phyloP scores from a whole-genome alignment of 345 rosid genomes.

The Garcia nutans region DNA sequence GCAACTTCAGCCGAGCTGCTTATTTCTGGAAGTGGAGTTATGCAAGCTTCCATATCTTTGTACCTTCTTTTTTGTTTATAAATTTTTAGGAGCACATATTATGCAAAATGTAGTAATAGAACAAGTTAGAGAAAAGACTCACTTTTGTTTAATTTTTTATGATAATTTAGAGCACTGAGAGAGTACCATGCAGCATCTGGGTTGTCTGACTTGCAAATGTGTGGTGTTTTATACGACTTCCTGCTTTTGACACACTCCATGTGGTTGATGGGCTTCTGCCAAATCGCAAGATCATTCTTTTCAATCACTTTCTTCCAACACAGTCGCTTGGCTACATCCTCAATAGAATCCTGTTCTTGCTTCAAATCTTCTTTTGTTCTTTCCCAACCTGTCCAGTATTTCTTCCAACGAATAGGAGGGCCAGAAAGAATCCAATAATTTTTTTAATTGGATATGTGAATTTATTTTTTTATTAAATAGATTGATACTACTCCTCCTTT shows the following conservation, averaged over 20 bases:
- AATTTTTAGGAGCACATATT: neutral
- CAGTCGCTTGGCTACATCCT: slow-evolving; percentile 65
- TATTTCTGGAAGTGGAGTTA: slow-evolving; percentile 77
- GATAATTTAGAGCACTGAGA: neutral
- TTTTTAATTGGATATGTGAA: too few species aligned
- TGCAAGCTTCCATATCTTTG: slow-evolving; percentile 71
- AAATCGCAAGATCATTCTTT: slow-evolving; percentile 65
- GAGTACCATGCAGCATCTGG: slow-evolving; percentile 75
- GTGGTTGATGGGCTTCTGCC: slow-evolving; percentile 91
- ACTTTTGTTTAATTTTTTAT: neutral
- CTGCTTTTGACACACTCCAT: slow-evolving; percentile 58
- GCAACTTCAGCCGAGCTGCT: slow-evolving; percentile 66
- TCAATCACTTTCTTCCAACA: slow-evolving; percentile 94
- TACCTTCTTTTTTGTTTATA: slow-evolving; percentile 40
- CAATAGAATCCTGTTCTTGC: slow-evolving; percentile 83
- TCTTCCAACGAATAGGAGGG: slow-evolving; percentile 90
- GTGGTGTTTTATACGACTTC: slow-evolving; percentile 48
- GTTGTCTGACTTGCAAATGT: slow-evolving; percentile 64
- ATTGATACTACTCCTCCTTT: too few species aligned
- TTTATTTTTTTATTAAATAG: too few species aligned
- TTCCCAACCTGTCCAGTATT: slow-evolving; percentile 93
- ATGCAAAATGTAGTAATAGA: slow-evolving; percentile 3
- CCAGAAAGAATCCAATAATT: slow-evolving; percentile 95
- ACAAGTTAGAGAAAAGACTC: slow-evolving; percentile 8
- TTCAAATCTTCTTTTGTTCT: slow-evolving; percentile 77